A percentile compares a stretch with the other conserved stretches of the same genome.
phyloP scores from a whole-genome alignment of 106 monocot genomes.

The Acanthochlamys bracteata region DNA sequence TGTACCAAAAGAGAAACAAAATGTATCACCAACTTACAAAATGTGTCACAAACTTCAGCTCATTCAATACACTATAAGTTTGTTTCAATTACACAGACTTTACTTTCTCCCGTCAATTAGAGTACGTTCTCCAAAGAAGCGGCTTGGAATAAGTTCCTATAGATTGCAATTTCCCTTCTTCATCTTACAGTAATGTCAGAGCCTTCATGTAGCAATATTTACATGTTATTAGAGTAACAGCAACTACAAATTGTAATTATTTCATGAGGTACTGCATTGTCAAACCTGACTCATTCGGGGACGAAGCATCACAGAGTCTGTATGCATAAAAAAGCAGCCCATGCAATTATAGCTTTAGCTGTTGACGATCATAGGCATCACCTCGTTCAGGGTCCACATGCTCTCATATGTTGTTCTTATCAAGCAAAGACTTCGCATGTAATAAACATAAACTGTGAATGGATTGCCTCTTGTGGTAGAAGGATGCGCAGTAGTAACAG shows the following conservation, averaged over 20 bases:
- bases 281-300: slow-evolving; percentile 66
- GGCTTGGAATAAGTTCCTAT: slow-evolving; percentile 1
- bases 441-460: not conserved
- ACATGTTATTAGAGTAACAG: not conserved
- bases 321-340: slow-evolving; percentile 43
- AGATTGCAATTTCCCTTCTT: slow-evolving; percentile 9
- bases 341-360: slow-evolving; percentile 21
- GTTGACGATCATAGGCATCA: slow-evolving; percentile 25
- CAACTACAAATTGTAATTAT: no score
- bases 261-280: not conserved
- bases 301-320: slow-evolving; percentile 38
- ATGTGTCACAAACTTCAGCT: no score
- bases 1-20: no score
- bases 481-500: not conserved
- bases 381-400: slow-evolving; percentile 50
- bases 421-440: slow-evolving; percentile 66
- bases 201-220: slow-evolving; percentile 21
- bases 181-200: slow-evolving; percentile 30
- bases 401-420: slow-evolving; percentile 24
- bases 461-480: not conserved
- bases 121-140: slow-evolving; percentile 32
- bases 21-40: no score
- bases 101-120: no score
- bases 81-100: no score
- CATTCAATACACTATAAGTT: no score